Percentiles rank a stretch among this genome's conserved stretches.
Conservation (phyloP, 2,329 filamentous ascomycete species). For the Calonectria pseudoturangicola region DNA sequence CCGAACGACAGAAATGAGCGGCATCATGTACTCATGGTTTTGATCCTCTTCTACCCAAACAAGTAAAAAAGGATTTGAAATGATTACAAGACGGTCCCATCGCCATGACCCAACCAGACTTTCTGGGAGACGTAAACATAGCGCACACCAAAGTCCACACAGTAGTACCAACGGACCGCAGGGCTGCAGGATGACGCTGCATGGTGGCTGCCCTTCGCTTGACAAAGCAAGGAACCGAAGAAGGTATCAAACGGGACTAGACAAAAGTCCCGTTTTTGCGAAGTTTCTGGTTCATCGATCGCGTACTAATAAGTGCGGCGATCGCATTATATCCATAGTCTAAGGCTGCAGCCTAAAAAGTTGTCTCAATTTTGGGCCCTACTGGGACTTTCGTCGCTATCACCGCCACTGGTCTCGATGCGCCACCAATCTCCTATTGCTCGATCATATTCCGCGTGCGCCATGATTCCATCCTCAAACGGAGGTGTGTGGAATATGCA, state of each 20-base stretch:
- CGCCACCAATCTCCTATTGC: conserved; percentile 22
- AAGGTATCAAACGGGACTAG: conserved; percentile 27
- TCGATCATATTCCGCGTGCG: conserved; percentile 1
- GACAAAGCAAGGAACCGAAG: conserved; percentile 19
- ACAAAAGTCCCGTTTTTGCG: conserved; percentile 41
- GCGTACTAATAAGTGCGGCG: conserved; percentile 12
- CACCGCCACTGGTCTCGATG: conserved; percentile 14
- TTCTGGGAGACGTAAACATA: conserved; percentile 3
- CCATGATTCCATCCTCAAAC: conserved; percentile 2
- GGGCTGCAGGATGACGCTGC: conserved; percentile 35
- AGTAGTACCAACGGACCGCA: conserved; percentile 29
- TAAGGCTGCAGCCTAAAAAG: conserved; percentile 27
- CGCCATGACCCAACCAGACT: background rate
- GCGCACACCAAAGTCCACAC: conserved; percentile 10
- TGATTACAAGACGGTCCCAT: background rate
- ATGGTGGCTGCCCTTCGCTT: conserved; percentile 31
- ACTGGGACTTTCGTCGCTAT: conserved; percentile 25
- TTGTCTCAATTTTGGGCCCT: conserved; percentile 17
- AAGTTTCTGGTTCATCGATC: conserved; percentile 25
- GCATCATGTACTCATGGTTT: background rate
- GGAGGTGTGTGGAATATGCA: conserved; percentile 24
- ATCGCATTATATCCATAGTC: conserved; percentile 25
- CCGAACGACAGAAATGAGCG: background rate
- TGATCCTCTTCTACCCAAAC: background rate
- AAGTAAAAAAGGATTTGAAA: background rate